Evolutionary conservation across 2,329 filamentous ascomycete species (phyloP).

Genomic region (Cladophialophora yegresii): DNA sequence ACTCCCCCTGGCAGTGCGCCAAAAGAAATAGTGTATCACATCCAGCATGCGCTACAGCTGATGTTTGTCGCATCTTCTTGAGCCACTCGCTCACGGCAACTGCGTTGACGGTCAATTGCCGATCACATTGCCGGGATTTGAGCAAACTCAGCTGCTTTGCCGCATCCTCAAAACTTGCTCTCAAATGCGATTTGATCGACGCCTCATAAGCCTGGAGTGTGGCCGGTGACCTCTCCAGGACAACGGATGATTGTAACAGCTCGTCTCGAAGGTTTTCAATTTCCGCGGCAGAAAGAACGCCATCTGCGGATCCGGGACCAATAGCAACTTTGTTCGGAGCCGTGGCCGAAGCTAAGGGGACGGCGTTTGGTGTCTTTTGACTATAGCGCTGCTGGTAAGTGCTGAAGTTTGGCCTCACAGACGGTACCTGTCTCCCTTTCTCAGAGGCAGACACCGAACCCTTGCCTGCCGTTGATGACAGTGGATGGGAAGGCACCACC

Average conservation of each 20-base stretch:
- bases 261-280: conserved; percentile 46
- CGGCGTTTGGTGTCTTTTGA: conserved; percentile 41
- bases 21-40: conserved; percentile 19
- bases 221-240: conserved; percentile 38
- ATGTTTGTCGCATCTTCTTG: not conserved
- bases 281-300: conserved; percentile 40
- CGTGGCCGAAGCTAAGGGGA: not conserved
- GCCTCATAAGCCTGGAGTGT: conserved; percentile 22
- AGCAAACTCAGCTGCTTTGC: conserved; percentile 40
- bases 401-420: conserved; percentile 40
- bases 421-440: not conserved
- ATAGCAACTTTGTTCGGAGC: conserved; percentile 13
- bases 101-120: conserved; percentile 42
- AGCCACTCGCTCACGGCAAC: conserved; percentile 19
- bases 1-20: conserved; percentile 18
- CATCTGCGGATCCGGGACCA: conserved; percentile 37
- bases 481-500: not conserved
- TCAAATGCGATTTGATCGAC: conserved; percentile 20
- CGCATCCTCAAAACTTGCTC: conserved; percentile 25
- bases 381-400: conserved; percentile 46
- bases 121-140: conserved; percentile 42
- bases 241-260: conserved; percentile 47
- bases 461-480: not conserved
- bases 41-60: not conserved
- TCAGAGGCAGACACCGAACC: not conserved